A percentile compares a stretch with the other conserved stretches of the same genome.
These are phyloP conservation scores for Populus nigra DNA, from an alignment of 345 rosid species.

Conservation along the genomic window DNA sequence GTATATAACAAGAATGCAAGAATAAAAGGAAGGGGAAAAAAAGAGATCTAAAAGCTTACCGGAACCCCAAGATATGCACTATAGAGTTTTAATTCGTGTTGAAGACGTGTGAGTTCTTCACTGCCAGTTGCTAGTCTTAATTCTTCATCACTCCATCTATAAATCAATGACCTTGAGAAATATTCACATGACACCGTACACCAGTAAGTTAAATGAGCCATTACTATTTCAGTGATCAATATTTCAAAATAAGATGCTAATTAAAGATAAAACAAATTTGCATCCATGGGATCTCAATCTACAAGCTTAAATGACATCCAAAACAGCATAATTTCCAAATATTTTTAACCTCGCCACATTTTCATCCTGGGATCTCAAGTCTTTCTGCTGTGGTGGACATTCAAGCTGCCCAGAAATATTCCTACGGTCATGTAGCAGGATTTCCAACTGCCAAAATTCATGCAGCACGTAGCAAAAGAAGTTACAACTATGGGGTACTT, in stretches of 20 bases:
- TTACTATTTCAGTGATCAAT: no score
- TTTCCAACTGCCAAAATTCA: conserved; percentile 57
- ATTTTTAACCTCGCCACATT: conserved; percentile 33
- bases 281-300: background rate
- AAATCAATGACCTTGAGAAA: conserved; percentile 29
- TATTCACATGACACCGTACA: conserved; percentile 23
- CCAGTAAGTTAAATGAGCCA: conserved; percentile 6
- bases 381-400: conserved; percentile 23
- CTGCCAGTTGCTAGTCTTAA: conserved; percentile 68
- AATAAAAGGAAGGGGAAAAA: background rate
- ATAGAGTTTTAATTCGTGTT: conserved; percentile 56
- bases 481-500: background rate
- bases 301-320: background rate
- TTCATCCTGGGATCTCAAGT: conserved; percentile 29
- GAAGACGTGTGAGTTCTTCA: conserved; percentile 43
- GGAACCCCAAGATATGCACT: conserved; percentile 80
- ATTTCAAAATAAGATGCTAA: conserved; percentile 2
- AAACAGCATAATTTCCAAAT: background rate
- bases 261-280: background rate
- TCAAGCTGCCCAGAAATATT: conserved; percentile 66
- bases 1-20: background rate
- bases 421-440: conserved; percentile 58
- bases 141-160: conserved; percentile 70
- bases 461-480: conserved; percentile 1
- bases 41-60: conserved; percentile 28